A percentile compares a stretch with the other conserved stretches of the same genome.
These are phyloP conservation scores for Umbelopsis ramanniana DNA, from an alignment of 192 early-diverging fungal species.

Conservation along the genomic window DNA sequence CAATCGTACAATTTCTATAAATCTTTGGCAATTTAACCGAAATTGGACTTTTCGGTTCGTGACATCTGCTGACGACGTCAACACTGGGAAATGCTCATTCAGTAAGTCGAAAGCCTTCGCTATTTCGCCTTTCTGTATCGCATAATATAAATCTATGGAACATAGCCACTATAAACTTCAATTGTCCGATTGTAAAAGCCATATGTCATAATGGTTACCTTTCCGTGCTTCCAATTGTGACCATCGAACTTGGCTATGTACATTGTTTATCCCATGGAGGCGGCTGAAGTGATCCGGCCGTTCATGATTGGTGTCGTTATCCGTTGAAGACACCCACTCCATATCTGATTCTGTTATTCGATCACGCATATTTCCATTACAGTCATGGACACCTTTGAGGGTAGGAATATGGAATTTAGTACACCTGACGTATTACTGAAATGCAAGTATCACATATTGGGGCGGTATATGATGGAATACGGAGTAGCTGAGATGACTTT, in stretches of 20 bases:
- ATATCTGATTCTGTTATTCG: slow-evolving; percentile 28
- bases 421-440: too few species aligned
- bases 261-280: neutral
- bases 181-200: neutral
- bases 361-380: slow-evolving; percentile 19
- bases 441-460: too few species aligned
- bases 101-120: slow-evolving; percentile 1
- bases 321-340: slow-evolving; percentile 12
- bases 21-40: slow-evolving; percentile 63
- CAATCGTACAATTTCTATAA: slow-evolving; percentile 61
- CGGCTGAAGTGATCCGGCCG: neutral
- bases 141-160: slow-evolving; percentile 6
- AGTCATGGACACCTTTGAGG: neutral
- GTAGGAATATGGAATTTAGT: neutral
- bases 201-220: neutral
- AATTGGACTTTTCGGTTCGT: slow-evolving; percentile 34
- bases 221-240: slow-evolving; percentile 2
- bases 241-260: neutral
- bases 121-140: slow-evolving; percentile 8
- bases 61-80: slow-evolving; percentile 1
- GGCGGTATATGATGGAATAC: too few species aligned
- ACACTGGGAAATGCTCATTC: slow-evolving; percentile 3
- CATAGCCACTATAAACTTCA: neutral
- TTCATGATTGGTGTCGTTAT: neutral
- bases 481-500: too few species aligned